Evolutionary conservation across 352 stramenopile genomes (phyloP), one percentile per base, ranked within the genome.

Genomic region (Phytopythium sindhum): DNA sequence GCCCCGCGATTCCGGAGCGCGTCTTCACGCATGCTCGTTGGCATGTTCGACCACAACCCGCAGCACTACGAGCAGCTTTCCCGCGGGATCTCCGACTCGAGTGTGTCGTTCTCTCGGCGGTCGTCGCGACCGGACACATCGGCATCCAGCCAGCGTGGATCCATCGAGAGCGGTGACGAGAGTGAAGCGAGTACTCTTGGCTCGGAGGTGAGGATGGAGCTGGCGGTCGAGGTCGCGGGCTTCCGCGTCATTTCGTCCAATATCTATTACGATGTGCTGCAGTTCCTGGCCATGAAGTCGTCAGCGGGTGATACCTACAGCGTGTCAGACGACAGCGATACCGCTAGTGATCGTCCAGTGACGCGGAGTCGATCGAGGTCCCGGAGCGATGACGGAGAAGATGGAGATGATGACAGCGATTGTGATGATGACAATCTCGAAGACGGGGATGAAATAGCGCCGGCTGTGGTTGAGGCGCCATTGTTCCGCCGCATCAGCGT

Each of bases 181-280:
- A 19, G 56, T 24, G 39, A 52, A 5, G 26, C 17, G 59, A n/a
- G 47, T 67, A 17, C 12, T 68, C 21, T 53, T n/a, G 66, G 66
- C 42, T 69, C 54, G 23, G 78, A 85, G 63, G 70, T 56, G 63
- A 76, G 73, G 44, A 90, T 89, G 51, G 80, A 94, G 51, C 41
- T 94, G 24, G 77, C 80, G 23, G 58, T 93, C 48, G 85, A 93
- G 67, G 60, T 94, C 29, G 73, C 86, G 23, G 83, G 83, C 17
- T 92, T 94, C 39, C 87, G 84, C 41, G 73, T 94, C 8, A 92
- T 91, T 26, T 82, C 86, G 39, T 92, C 83, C 4, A 94, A 91
- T 62, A 92, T 94, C 35, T 80, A 90, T 58, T 90, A 89, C 57
- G 80, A 94, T 58, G 68, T 92, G 17, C 57, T 91, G 56, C 72